Percentiles rank a stretch among this genome's conserved stretches.
phyloP scores from a whole-genome alignment of 1,284 basidiomycete species.

The Mycena sp. region DNA sequence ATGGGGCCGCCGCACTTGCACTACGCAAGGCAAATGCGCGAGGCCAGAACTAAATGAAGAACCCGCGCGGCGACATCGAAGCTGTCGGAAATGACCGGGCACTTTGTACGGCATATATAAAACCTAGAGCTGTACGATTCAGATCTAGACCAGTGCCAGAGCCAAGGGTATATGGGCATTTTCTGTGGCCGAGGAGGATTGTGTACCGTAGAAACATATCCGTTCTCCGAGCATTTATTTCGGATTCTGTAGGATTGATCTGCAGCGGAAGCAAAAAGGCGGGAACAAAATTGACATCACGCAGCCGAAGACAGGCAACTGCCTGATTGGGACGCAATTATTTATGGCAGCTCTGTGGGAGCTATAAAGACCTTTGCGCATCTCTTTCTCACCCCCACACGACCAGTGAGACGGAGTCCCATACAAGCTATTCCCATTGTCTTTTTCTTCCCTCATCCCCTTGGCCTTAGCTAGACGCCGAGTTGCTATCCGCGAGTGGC shows the following conservation, averaged over 20 bases:
- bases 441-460: slow-evolving; percentile 5
- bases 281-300: slow-evolving; percentile 13
- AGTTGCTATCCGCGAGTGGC: slow-evolving; percentile 6
- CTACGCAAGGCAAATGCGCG: slow-evolving; percentile 4
- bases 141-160: background rate
- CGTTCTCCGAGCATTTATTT: background rate
- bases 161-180: background rate
- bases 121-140: background rate
- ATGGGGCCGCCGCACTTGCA: slow-evolving; percentile 14
- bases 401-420: background rate
- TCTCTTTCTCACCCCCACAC: background rate
- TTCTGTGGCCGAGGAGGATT: background rate
- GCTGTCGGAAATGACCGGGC: background rate
- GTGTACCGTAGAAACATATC: background rate
- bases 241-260: background rate
- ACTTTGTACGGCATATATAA: slow-evolving; percentile 6
- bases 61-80: background rate
- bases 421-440: background rate
- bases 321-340: slow-evolving; percentile 11
- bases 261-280: background rate
- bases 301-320: background rate
- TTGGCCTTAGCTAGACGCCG: slow-evolving; percentile 21
- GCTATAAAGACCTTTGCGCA: slow-evolving; percentile 11
- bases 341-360: background rate
- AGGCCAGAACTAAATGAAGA: slow-evolving; percentile 13